Evolutionary conservation across 2,329 filamentous ascomycete genomes (phyloP).

Genomic region (Shiraia sp.): DNA sequence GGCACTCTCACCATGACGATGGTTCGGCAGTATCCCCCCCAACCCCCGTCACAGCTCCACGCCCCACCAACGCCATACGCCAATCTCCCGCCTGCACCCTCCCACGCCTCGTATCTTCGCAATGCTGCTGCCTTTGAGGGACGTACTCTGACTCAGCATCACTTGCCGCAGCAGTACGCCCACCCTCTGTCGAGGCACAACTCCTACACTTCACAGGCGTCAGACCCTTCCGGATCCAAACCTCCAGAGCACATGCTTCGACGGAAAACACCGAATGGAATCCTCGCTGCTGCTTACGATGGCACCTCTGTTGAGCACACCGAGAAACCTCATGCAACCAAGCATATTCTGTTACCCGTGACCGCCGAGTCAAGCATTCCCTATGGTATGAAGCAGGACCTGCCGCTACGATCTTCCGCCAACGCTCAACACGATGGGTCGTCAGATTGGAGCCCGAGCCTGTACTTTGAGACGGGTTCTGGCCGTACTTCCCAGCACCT

Average conservation of each 20-base stretch:
- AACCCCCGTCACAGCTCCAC: conserved; percentile 35
- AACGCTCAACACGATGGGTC: conserved; percentile 21
- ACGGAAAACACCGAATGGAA: conserved; percentile 93
- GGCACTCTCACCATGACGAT: conserved; percentile 41
- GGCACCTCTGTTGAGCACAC: conserved; percentile 74
- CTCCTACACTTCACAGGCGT: conserved; percentile 38
- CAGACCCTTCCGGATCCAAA: conserved; percentile 32
- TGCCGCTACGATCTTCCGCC: conserved; percentile 40
- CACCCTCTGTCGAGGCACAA: conserved; percentile 45
- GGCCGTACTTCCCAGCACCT: conserved; percentile 46
- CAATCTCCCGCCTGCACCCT: conserved; percentile 25
- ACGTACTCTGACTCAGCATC: conserved; percentile 24
- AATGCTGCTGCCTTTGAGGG: conserved; percentile 32
- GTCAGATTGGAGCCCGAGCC: conserved; percentile 40
- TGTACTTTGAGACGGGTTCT: conserved; percentile 43
- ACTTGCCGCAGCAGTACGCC: conserved; percentile 44
- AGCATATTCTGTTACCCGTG: conserved; percentile 78
- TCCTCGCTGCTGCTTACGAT: conserved; percentile 88
- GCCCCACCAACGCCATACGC: conserved; percentile 28
- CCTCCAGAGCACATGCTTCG: conserved; percentile 75
- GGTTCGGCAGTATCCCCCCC: conserved; percentile 43
- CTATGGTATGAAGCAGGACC: conserved; percentile 40
- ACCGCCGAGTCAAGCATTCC: conserved; percentile 48
- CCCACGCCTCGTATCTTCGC: conserved; percentile 30
- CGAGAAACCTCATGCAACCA: conserved; percentile 74